These are phyloP conservation scores for Phytophthora gonapodyides DNA, from an alignment of 352 stramenopile species.

Conservation along the genomic window DNA sequence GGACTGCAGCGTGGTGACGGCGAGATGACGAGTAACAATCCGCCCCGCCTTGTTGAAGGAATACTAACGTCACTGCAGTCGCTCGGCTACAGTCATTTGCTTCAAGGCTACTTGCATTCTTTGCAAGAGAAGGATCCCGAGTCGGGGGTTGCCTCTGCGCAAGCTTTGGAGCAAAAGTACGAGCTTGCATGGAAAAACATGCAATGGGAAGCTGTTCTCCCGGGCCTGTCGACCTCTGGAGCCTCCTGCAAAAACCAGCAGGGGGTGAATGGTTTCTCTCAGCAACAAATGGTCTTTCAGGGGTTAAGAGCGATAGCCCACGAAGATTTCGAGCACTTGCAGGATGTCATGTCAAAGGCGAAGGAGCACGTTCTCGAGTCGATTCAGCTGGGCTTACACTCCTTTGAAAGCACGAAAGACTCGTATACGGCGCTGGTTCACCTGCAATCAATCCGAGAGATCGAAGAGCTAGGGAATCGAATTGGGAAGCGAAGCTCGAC, in stretches of 20 bases:
- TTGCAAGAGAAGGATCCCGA: constrained; percentile 7
- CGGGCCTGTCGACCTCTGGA: constrained; percentile 24
- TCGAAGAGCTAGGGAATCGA: constrained; percentile 51
- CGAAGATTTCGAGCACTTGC: constrained; percentile 47
- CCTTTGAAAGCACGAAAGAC: constrained; percentile 71
- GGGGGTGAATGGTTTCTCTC: constrained; percentile 35
- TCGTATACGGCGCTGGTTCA: constrained; percentile 55
- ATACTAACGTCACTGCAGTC: constrained; percentile 64
- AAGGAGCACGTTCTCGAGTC: constrained; percentile 61
- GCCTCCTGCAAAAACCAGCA: background rate
- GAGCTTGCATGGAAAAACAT: constrained; percentile 80
- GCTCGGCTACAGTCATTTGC: constrained; percentile 77
- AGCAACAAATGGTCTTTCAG: constrained; percentile 63
- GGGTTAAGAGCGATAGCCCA: constrained; percentile 64
- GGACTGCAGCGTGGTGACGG: constrained; percentile 4
- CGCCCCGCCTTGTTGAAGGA: constrained; percentile 43
- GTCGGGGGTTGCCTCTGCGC: constrained; percentile 10
- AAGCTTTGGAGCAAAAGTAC: constrained; percentile 64
- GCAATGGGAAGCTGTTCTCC: constrained; percentile 66
- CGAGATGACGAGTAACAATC: constrained; percentile 6
- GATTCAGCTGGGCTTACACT: constrained; percentile 63
- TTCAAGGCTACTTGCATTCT: constrained; percentile 60
- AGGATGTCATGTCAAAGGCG: constrained; percentile 34
- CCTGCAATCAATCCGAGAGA: constrained; percentile 64
- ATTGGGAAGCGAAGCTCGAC: constrained; percentile 11